Evolutionary conservation across 768 basidiomycete genomes (phyloP).

Genomic region (Rubroboletus satanas): DNA sequence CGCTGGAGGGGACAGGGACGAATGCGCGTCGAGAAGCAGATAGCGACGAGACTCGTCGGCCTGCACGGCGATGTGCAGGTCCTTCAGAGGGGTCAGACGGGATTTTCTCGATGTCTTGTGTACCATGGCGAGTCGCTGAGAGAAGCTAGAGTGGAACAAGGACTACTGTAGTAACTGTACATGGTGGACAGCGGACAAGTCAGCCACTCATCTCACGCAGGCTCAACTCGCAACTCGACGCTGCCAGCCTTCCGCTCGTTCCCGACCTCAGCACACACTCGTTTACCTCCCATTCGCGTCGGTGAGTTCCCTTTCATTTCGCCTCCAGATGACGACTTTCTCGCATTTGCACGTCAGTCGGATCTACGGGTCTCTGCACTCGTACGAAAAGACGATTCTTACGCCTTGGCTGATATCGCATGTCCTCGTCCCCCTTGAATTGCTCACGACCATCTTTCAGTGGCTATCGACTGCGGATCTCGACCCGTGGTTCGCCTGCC

Average conservation of each 20-base stretch:
- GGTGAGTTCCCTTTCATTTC: constrained; percentile 16
- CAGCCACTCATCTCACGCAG: constrained; percentile 18
- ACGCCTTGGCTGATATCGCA: constrained; percentile 39
- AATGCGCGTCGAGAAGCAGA: constrained; percentile 7
- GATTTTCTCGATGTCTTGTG: neutral
- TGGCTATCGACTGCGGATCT: neutral
- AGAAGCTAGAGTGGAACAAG: neutral
- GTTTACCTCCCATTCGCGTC: neutral
- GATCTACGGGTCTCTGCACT: constrained; percentile 30
- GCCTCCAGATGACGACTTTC: constrained; percentile 39
- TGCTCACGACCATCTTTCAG: constrained; percentile 10
- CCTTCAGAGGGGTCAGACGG: constrained; percentile 13
- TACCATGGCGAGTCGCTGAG: neutral
- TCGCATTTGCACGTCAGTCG: constrained; percentile 65
- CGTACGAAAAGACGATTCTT: constrained; percentile 36
- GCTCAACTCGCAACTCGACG: neutral
- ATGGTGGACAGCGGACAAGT: constrained; percentile 5
- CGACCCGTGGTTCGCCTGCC: neutral
- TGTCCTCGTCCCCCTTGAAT: neutral
- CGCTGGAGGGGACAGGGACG: neutral
- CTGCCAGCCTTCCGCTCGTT: neutral
- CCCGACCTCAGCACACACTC: neutral
- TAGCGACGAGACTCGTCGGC: constrained; percentile 9
- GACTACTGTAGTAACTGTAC: neutral
- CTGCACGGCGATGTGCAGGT: constrained; percentile 19